phyloP scores from a whole-genome alignment of 2,329 filamentous ascomycete genomes.

The Aureobasidium sp. region DNA sequence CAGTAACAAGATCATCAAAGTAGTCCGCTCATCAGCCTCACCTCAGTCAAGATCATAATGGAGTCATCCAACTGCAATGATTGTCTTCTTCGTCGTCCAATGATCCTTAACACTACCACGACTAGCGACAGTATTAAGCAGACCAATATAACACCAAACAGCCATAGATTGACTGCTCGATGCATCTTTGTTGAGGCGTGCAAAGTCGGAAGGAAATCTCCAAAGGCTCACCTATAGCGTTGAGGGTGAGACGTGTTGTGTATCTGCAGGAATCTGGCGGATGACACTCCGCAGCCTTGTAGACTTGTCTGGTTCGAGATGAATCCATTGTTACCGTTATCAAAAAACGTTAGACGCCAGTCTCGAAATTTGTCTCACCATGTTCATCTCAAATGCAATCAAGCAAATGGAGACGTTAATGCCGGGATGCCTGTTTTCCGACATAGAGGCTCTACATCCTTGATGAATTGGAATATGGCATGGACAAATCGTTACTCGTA shows the following conservation, averaged over 20 bases:
- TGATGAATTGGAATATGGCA: neutral
- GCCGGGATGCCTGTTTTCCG: neutral
- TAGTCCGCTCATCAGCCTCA: neutral
- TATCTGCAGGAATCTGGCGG: neutral
- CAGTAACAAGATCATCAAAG: neutral
- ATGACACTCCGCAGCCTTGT: neutral
- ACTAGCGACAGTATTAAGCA: neutral
- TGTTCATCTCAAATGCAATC: too few relatives aligned
- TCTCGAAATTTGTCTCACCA: neutral
- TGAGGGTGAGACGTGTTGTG: neutral
- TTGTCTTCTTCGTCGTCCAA: neutral
- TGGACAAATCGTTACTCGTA: too few relatives aligned
- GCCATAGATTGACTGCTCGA: neutral
- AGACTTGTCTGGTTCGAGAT: neutral
- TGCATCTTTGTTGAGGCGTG: neutral
- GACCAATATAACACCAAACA: neutral
- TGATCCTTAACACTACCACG: neutral
- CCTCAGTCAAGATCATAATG: neutral
- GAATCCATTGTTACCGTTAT: neutral
- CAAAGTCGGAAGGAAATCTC: neutral
- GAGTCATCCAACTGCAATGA: neutral
- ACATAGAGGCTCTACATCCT: too few relatives aligned
- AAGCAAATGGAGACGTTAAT: neutral
- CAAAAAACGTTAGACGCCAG: neutral
- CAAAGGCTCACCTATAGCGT: neutral